These are phyloP conservation scores for Senecio squalidus DNA, from an alignment of 140 eudicot genomes.

Conservation along the genomic window DNA sequence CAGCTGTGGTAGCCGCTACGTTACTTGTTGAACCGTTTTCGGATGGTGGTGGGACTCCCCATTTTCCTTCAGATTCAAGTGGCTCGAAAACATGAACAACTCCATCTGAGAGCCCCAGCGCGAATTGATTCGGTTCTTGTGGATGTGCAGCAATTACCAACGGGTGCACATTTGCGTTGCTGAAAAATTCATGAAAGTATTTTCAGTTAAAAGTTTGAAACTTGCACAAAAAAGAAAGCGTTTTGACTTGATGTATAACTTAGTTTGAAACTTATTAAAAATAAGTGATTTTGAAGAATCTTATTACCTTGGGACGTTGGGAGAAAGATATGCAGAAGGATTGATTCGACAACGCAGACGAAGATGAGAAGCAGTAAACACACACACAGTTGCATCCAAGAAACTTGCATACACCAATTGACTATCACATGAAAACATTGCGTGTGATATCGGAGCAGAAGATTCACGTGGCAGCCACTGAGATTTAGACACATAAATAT, in stretches of 20 bases:
- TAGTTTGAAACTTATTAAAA: background rate
- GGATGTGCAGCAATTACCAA: conserved; percentile 87
- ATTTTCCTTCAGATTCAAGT: conserved; percentile 71
- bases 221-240: background rate
- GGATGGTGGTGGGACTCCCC: conserved; percentile 73
- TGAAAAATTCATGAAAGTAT: conserved; percentile 10
- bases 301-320: conserved; percentile 31
- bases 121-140: conserved; percentile 76
- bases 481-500: background rate
- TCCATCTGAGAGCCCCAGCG: conserved; percentile 74
- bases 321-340: conserved; percentile 71
- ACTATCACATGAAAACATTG: conserved; percentile 91
- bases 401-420: conserved; percentile 83
- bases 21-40: conserved; percentile 64
- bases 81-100: conserved; percentile 77
- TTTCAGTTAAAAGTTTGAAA: conserved; percentile 1
- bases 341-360: conserved; percentile 68
- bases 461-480: conserved; percentile 92
- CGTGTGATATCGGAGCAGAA: conserved; percentile 75
- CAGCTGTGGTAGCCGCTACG: conserved; percentile 39
- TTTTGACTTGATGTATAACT: background rate
- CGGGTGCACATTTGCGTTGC: conserved; percentile 62
- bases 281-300: background rate
- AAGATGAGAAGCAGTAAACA: conserved; percentile 69
- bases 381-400: conserved; percentile 73